phyloP scores from a whole-genome alignment of 106 monocot genomes.

The Allium sativum region DNA sequence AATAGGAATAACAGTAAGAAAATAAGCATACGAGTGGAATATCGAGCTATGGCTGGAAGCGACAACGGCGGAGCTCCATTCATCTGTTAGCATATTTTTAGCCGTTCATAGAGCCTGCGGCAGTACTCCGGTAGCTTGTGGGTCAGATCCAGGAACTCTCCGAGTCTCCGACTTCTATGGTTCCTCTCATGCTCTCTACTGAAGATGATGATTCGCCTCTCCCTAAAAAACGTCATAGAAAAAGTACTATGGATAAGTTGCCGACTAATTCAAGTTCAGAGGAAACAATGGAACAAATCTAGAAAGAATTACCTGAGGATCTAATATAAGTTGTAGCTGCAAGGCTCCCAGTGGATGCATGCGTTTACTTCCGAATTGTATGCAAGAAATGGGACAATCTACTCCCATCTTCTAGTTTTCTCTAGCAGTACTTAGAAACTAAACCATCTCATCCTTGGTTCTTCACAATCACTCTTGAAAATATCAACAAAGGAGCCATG shows the following conservation, averaged over 20 bases:
- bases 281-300: constrained; percentile 52
- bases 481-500: constrained; percentile 30
- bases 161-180: too few relatives aligned
- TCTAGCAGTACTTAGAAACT: constrained; percentile 31
- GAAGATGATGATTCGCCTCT: constrained; percentile 28
- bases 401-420: constrained; percentile 43
- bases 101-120: too few relatives aligned
- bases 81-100: too few relatives aligned
- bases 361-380: constrained; percentile 71
- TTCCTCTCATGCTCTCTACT: too few relatives aligned
- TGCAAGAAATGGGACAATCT: constrained; percentile 74
- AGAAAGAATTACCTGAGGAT: constrained; percentile 77
- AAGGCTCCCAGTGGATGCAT: constrained; percentile 56
- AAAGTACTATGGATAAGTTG: constrained; percentile 17
- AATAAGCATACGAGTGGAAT: too few relatives aligned
- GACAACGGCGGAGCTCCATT: too few relatives aligned
- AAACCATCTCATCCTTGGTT: constrained; percentile 45
- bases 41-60: too few relatives aligned
- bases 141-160: too few relatives aligned
- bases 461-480: constrained; percentile 43
- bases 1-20: constrained; percentile 4
- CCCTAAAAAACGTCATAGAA: constrained; percentile 34
- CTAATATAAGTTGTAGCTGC: constrained; percentile 63
- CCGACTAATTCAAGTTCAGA: constrained; percentile 17
- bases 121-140: too few relatives aligned